These are phyloP conservation scores for Sistotremastrum niveocremeum DNA, from an alignment of 768 basidiomycete species.

Conservation along the genomic window DNA sequence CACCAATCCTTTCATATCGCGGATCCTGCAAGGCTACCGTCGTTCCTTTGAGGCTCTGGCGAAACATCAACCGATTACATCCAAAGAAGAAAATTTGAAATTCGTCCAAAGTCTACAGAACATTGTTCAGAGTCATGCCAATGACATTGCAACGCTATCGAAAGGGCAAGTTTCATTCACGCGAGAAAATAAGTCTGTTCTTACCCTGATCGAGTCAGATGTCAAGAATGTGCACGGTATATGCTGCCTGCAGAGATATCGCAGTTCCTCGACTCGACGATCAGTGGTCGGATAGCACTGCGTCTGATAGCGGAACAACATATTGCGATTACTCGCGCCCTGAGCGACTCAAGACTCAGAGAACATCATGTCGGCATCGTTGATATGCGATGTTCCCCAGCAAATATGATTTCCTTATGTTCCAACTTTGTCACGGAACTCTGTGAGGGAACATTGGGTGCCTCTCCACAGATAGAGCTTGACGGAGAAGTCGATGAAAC, in stretches of 20 bases:
- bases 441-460: slow-evolving; percentile 74
- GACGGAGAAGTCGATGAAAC: slow-evolving; percentile 59
- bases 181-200: background rate
- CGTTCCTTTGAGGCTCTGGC: slow-evolving; percentile 60
- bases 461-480: slow-evolving; percentile 49
- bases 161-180: slow-evolving; percentile 45
- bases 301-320: slow-evolving; percentile 87
- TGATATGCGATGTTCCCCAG: slow-evolving; percentile 57
- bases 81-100: slow-evolving; percentile 50
- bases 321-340: slow-evolving; percentile 63
- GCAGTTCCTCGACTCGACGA: slow-evolving; percentile 70
- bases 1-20: slow-evolving; percentile 76
- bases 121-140: slow-evolving; percentile 63
- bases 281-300: slow-evolving; percentile 76
- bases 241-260: slow-evolving; percentile 71
- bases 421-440: slow-evolving; percentile 73
- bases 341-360: slow-evolving; percentile 13
- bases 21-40: slow-evolving; percentile 51
- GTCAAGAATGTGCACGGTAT: slow-evolving; percentile 76
- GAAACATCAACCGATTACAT: slow-evolving; percentile 49
- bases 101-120: slow-evolving; percentile 58
- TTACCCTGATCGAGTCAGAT: slow-evolving; percentile 29
- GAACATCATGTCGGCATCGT: slow-evolving; percentile 57
- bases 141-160: slow-evolving; percentile 85
- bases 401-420: slow-evolving; percentile 64